Percentiles rank a stretch among this genome's conserved stretches.
phyloP scores from a whole-genome alignment of 1,284 basidiomycete genomes.

The Naganishia albida region DNA sequence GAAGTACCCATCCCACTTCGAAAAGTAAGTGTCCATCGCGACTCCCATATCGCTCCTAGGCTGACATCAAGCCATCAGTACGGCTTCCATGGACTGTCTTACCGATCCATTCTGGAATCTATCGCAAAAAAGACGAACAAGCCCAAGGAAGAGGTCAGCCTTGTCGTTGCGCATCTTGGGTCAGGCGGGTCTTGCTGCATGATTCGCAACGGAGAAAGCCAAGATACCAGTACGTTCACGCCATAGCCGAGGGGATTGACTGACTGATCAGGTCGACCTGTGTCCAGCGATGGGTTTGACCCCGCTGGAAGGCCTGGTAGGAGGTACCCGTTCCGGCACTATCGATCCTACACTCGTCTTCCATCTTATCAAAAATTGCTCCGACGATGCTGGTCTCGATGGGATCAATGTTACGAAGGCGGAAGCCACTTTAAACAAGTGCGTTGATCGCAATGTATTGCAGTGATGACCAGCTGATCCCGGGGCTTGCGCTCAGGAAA shows the following conservation, averaged over 20 bases:
- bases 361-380: slow-evolving; percentile 71
- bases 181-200: slow-evolving; percentile 72
- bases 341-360: slow-evolving; percentile 83
- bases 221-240: slow-evolving; percentile 63
- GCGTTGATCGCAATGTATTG: slow-evolving; percentile 47
- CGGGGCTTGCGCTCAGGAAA: slow-evolving; percentile 45
- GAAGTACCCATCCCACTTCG: slow-evolving; percentile 65
- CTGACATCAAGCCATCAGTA: slow-evolving; percentile 55
- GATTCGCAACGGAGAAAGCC: slow-evolving; percentile 68
- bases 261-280: no score
- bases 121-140: slow-evolving; percentile 61
- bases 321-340: slow-evolving; percentile 78
- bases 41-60: neutral
- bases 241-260: no score
- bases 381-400: slow-evolving; percentile 59
- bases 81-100: slow-evolving; percentile 74
- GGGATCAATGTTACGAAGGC: slow-evolving; percentile 65
- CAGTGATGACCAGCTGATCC: neutral
- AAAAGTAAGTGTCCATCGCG: slow-evolving; percentile 54
- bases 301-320: slow-evolving; percentile 64
- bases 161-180: slow-evolving; percentile 80
- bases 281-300: slow-evolving; percentile 51
- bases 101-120: slow-evolving; percentile 47
- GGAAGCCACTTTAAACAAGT: slow-evolving; percentile 75
- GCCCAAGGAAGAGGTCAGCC: slow-evolving; percentile 58